A percentile compares a stretch with the other conserved stretches of the same genome.
Conservation (phyloP, 1,284 basidiomycete genomes). For the Meira nashicola region DNA sequence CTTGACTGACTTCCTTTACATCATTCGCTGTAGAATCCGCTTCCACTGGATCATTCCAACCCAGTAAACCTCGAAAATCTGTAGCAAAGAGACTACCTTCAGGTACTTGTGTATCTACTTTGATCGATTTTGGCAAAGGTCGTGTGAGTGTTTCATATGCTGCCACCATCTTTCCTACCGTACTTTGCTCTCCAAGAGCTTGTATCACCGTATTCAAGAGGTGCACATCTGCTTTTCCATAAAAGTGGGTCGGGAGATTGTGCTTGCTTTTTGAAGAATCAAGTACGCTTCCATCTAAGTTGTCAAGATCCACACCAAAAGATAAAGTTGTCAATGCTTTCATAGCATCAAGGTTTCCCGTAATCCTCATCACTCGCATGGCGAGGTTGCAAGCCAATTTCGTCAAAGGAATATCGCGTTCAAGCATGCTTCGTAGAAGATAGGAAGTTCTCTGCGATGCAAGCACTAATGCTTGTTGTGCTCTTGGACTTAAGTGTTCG, state of each 20-base stretch:
- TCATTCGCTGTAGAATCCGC: background rate
- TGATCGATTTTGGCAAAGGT: conserved; percentile 21
- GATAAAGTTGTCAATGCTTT: conserved; percentile 31
- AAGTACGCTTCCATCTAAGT: conserved; percentile 23
- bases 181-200: conserved; percentile 48
- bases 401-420: conserved; percentile 25
- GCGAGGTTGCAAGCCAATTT: conserved; percentile 40
- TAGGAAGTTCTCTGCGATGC: conserved; percentile 25
- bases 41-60: background rate
- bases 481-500: background rate
- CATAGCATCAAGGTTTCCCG: conserved; percentile 39
- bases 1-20: background rate
- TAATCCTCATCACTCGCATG: conserved; percentile 35
- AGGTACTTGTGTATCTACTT: background rate
- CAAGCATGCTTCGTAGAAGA: conserved; percentile 36
- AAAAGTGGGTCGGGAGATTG: background rate
- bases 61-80: background rate
- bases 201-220: conserved; percentile 48
- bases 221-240: conserved; percentile 16
- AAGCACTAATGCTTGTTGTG: background rate
- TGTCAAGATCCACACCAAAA: conserved; percentile 40
- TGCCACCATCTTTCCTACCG: conserved; percentile 42
- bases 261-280: background rate
- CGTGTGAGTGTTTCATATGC: conserved; percentile 44
- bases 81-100: conserved; percentile 18